Evolutionary conservation across 2,329 filamentous ascomycete genomes (phyloP), one percentile per base, ranked within the genome.

Genomic region (Colletotrichum zoysiae): DNA sequence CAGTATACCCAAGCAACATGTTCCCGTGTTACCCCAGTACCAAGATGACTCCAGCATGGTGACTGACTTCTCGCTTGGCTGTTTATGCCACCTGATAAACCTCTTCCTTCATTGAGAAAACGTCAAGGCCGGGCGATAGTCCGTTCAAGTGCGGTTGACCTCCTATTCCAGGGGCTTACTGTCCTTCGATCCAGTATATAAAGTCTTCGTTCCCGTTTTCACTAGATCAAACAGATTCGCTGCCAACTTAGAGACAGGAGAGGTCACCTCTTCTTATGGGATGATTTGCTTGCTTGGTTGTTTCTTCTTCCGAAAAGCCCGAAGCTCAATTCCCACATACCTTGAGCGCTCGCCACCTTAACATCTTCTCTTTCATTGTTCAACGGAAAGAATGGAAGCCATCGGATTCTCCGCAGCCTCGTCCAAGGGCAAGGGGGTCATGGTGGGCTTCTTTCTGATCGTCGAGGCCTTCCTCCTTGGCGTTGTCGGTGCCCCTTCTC

Each of bases 381-480:
- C 7, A 46, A 7, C 2, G 2, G 6, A 9, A 42, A 56, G 20
- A 3, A 69, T 69, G 69, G 55, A 16, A 3, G 30, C 18, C 1
- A 5, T 55, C 11, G 0, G 33, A 20, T 16, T 50, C 20, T 5
- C 12, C 5, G 23, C 26, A 30, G 18, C 35, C 16, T 46, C 2
- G 5, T 30, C 48, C 20, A 60, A 65, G 40, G 65, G 59, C n/a
- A 50, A 64, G 1, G 48, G 30, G 65, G 16, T 30, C 11, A 65
- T 18, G 30, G n/a, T 60, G 33, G 48, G 46, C 30, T 30, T 56
- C 26, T 38, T 65, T n/a, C 35, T 65, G 33, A 55, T 71, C 26
- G 20, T 59, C 23, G 12, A 35, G 3, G 5, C n/a, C 6, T 38
- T 69, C n/a, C 44, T 71, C 18, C 20, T 35, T n/a, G 60, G 55